Base-by-base conservation (phyloP, 768 basidiomycete genomes). In the Lactifluus pinguis region DNA sequence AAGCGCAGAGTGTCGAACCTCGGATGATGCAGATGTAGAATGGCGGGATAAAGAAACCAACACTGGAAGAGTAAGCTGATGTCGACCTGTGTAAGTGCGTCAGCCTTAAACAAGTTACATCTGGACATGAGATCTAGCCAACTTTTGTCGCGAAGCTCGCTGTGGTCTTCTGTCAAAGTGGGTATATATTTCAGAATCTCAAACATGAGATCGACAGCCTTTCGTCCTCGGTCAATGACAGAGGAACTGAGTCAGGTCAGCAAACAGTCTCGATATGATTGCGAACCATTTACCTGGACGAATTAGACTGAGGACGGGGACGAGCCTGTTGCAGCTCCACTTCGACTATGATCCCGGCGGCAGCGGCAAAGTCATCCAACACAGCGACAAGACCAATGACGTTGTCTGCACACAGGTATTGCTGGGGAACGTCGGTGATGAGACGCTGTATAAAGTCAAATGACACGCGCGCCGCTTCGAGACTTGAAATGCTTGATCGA, bases 401-500 rank as follows among this genome's bases (percentile, higher is more conserved):
- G 69, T 93, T 98, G 67, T 98, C 95, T 2, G 76, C 70, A 0
- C 84, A 83, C 49, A 97, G 77, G 11, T 76, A 73, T 57, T 83
- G 82, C 38, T 79, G 76, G 11, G 80, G 72, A n/a, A 82, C 83
- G 55, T 88, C 85, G 0, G 79, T 71, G 14, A 80, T 78, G n/a
- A 98, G 77, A 45, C 74, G 75, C 17, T 79, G 73, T n/a, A 95
- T 76, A 19, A 97, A 79, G 19, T 85, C 85, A 69, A 98, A 90
- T 2, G 95, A 88, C 54, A 85, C 75, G 41, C 89, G 86, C 29
- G 92, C 85, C 6, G 94, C 95, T 72, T 92, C 91, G 10, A 91
- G 83, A 69, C 97, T 89, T 13, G 85, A 78, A 45, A 94, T 81
- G 0, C 93, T 95, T 1, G 86, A 87, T 51, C 91, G 84, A 64